A percentile compares a stretch with the other conserved stretches of the same genome.
Conservation (phyloP, 1,284 basidiomycete genomes). For the Microbotryum silenes-acaulis region DNA sequence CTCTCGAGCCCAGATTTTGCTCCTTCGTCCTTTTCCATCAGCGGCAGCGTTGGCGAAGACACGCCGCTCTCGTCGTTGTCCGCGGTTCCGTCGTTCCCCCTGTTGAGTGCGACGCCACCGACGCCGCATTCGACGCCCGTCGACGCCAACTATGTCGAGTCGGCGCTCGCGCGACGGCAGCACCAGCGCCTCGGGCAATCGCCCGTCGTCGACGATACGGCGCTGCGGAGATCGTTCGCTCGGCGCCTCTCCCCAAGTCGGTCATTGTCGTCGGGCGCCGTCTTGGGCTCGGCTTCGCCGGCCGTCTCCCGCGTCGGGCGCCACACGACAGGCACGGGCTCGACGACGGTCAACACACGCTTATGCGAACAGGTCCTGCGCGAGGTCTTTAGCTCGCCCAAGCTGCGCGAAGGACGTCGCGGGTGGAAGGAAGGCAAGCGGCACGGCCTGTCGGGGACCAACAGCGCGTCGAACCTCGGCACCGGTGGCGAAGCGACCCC, state of each 20-base stretch:
- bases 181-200: conserved; percentile 15
- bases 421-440: conserved; percentile 23
- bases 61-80: conserved; percentile 10
- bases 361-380: conserved; percentile 89
- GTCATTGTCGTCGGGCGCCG: conserved; percentile 41
- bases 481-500: not conserved
- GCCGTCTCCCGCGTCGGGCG: conserved; percentile 12
- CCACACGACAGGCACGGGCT: conserved; percentile 58
- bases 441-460: conserved; percentile 1
- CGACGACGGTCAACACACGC: conserved; percentile 82
- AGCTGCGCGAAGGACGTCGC: conserved; percentile 23
- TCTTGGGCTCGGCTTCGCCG: conserved; percentile 36
- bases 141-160: conserved; percentile 7
- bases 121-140: conserved; percentile 30
- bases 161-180: conserved; percentile 1
- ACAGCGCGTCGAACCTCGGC: conserved; percentile 8
- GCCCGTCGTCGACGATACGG: conserved; percentile 2
- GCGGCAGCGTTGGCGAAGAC: conserved; percentile 16
- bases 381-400: conserved; percentile 53
- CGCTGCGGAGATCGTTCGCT: not conserved
- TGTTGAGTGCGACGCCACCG: conserved; percentile 6
- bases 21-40: conserved; percentile 24
- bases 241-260: conserved; percentile 37
- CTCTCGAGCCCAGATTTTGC: conserved; percentile 26
- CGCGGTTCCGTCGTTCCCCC: conserved; percentile 10